phyloP scores from a whole-genome alignment of 495 filamentous ascomycete species.

The Penicillium turbatum region DNA sequence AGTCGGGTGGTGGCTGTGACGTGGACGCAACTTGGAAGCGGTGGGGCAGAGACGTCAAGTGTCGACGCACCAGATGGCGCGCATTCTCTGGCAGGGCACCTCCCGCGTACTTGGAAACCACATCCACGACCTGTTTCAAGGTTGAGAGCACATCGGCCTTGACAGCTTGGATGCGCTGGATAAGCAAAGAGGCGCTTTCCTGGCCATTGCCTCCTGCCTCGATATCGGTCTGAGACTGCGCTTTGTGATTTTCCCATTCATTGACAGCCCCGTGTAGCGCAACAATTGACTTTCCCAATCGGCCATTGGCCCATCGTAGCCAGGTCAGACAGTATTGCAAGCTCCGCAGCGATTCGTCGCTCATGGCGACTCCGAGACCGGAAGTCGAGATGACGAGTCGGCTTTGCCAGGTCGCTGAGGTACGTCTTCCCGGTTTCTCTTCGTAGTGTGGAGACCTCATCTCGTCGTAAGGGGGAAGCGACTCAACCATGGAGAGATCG shows the following conservation, averaged over 20 bases:
- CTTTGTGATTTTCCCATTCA: conserved; percentile 59
- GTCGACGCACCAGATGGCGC: conserved; percentile 66
- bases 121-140: conserved; percentile 68
- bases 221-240: conserved; percentile 11
- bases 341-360: conserved; percentile 70
- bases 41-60: conserved; percentile 73
- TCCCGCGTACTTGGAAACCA: conserved; percentile 79
- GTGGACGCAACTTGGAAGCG: conserved; percentile 60
- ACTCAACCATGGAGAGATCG: conserved; percentile 55
- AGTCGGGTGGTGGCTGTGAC: conserved; percentile 39
- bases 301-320: conserved; percentile 71
- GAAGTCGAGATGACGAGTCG: conserved; percentile 79
- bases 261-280: conserved; percentile 67
- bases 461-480: conserved; percentile 77
- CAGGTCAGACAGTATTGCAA: conserved; percentile 73
- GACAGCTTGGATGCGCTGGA: conserved; percentile 61
- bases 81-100: conserved; percentile 83
- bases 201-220: conserved; percentile 21
- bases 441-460: conserved; percentile 67
- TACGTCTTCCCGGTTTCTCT: conserved; percentile 32
- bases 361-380: conserved; percentile 81
- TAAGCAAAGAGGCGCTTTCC: conserved; percentile 43
- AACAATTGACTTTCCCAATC: conserved; percentile 63
- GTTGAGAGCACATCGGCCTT: conserved; percentile 71
- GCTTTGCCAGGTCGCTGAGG: conserved; percentile 62